Evolutionary conservation across 805 yeast species (phyloP).

Genomic region (Nakazawaea wyomingensis): DNA sequence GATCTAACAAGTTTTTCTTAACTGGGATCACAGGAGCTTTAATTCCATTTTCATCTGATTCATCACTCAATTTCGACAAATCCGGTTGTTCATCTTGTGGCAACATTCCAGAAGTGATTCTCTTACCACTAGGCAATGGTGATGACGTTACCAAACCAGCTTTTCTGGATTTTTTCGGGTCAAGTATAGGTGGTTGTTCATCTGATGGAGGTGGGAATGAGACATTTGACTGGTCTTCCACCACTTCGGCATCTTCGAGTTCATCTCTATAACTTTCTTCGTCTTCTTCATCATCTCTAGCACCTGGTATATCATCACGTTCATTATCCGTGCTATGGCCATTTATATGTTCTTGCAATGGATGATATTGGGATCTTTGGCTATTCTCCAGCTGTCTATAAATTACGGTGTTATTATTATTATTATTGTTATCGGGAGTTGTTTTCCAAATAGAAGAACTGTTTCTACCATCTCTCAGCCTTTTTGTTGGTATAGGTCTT

Average conservation of each 20-base stretch:
- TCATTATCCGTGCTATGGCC: constrained; percentile 7
- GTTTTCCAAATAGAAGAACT: constrained; percentile 14
- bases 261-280: constrained; percentile 10
- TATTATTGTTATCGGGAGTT: neutral
- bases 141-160: constrained; percentile 22
- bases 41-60: neutral
- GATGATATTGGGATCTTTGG: neutral
- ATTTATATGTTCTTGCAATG: constrained; percentile 3
- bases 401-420: neutral
- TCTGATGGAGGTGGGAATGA: constrained; percentile 20
- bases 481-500: constrained; percentile 5
- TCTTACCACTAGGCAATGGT: constrained; percentile 27
- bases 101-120: constrained; percentile 34
- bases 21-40: constrained; percentile 1
- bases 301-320: no score
- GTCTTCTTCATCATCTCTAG: constrained; percentile 8
- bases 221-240: constrained; percentile 11
- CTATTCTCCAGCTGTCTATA: neutral
- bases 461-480: constrained; percentile 1
- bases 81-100: constrained; percentile 25
- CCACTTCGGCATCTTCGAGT: constrained; percentile 13
- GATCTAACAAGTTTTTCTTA: neutral
- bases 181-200: constrained; percentile 21
- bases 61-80: constrained; percentile 22
- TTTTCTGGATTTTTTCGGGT: constrained; percentile 7